Evolutionary conservation across 805 yeast species (phyloP).

Genomic region (Starmerella geochares): DNA sequence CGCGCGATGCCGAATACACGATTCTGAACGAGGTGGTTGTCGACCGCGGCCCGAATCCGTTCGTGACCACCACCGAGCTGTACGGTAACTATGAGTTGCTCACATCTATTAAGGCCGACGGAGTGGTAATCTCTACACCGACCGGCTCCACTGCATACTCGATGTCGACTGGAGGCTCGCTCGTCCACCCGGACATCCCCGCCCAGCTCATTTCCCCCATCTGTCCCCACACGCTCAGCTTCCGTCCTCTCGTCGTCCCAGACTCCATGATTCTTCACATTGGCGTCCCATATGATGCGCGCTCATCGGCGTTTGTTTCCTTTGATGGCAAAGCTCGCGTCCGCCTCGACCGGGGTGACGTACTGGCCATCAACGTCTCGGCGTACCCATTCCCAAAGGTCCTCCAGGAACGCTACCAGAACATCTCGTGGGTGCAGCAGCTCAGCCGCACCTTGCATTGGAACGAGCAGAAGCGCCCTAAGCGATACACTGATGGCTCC

Average conservation of each 20-base stretch:
- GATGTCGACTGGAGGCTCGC: constrained; percentile 86
- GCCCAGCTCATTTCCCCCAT: constrained; percentile 91
- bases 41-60: constrained; percentile 91
- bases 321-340: constrained; percentile 88
- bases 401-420: constrained; percentile 38
- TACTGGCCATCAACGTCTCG: constrained; percentile 72
- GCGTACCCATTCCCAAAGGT: constrained; percentile 94
- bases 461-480: constrained; percentile 85
- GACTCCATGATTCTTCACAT: constrained; percentile 82
- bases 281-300: constrained; percentile 67
- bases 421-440: constrained; percentile 74
- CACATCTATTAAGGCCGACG: constrained; percentile 91
- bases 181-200: constrained; percentile 88
- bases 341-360: constrained; percentile 73
- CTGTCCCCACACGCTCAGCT: constrained; percentile 89
- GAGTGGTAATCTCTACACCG: constrained; percentile 84
- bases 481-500: constrained; percentile 33
- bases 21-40: constrained; percentile 83
- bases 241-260: constrained; percentile 83
- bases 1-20: constrained; percentile 38
- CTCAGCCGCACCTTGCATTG: constrained; percentile 70
- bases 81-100: constrained; percentile 78
- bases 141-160: constrained; percentile 97
- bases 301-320: constrained; percentile 93
- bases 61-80: constrained; percentile 76